phyloP scores from a whole-genome alignment of 139 green algal genomes.

The Klebsormidium nitens region DNA sequence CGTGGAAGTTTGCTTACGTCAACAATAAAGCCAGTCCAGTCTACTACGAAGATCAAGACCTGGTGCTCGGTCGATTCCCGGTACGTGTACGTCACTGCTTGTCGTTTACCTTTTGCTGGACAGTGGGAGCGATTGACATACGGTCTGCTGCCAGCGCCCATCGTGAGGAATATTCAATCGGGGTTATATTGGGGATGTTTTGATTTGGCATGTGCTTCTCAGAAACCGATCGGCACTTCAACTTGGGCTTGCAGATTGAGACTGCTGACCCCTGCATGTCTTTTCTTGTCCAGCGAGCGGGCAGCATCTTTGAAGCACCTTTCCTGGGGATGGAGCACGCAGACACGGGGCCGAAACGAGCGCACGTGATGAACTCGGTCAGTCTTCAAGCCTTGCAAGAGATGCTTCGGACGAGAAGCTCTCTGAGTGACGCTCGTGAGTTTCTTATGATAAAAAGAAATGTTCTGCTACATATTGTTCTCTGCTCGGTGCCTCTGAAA shows the following conservation, averaged over 20 bases:
- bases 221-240: no score
- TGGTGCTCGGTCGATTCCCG: slow-evolving; percentile 42
- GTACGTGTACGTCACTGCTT: slow-evolving; percentile 2
- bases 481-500: background rate
- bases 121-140: slow-evolving; percentile 31
- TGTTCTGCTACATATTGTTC: background rate
- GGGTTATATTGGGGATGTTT: no score
- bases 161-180: slow-evolving; percentile 2
- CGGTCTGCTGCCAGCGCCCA: background rate
- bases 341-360: slow-evolving; percentile 52
- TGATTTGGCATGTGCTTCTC: no score
- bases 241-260: no score
- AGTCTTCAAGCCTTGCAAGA: background rate
- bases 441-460: background rate
- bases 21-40: slow-evolving; percentile 39
- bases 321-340: slow-evolving; percentile 73
- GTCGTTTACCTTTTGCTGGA: background rate
- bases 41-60: slow-evolving; percentile 62
- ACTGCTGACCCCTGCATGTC: no score
- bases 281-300: no score
- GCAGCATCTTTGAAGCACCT: slow-evolving; percentile 35
- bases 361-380: slow-evolving; percentile 44
- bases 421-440: slow-evolving; percentile 2
- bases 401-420: background rate
- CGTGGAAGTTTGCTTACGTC: slow-evolving; percentile 74